A percentile compares a stretch with the other conserved stretches of the same genome.
These are phyloP conservation scores for Paracamarosporium sp. DNA, from an alignment of 2,329 filamentous ascomycete genomes.

Conservation along the genomic window DNA sequence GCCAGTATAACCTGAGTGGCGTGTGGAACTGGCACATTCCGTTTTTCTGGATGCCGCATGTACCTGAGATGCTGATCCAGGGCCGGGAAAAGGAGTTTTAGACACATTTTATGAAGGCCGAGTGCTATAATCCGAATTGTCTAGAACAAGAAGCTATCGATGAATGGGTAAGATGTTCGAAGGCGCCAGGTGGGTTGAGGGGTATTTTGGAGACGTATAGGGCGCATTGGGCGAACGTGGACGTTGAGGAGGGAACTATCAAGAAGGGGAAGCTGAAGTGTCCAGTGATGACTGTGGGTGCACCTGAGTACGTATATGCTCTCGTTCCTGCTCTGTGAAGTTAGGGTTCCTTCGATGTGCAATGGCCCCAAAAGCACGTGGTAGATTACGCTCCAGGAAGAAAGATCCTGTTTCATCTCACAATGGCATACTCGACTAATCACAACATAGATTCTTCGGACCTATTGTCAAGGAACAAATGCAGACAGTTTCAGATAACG, in stretches of 20 bases:
- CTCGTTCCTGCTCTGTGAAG: no score
- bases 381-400: no score
- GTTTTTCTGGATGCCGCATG: background rate
- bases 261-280: background rate
- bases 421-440: background rate
- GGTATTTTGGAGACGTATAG: constrained; percentile 1
- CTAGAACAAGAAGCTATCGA: background rate
- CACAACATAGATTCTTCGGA: background rate
- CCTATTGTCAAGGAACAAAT: background rate
- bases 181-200: background rate
- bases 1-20: background rate
- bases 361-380: no score
- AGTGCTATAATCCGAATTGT: constrained; percentile 1
- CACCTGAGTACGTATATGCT: background rate
- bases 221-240: background rate
- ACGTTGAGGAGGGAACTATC: background rate
- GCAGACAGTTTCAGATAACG: background rate
- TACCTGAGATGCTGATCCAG: background rate
- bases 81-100: background rate
- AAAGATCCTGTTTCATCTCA: no score
- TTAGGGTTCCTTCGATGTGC: no score
- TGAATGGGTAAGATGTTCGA: background rate
- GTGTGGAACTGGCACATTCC: background rate
- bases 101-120: background rate
- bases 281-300: background rate